Conservation (phyloP, 192 early-diverging fungal species). For the Entophlyctis luteolus region DNA sequence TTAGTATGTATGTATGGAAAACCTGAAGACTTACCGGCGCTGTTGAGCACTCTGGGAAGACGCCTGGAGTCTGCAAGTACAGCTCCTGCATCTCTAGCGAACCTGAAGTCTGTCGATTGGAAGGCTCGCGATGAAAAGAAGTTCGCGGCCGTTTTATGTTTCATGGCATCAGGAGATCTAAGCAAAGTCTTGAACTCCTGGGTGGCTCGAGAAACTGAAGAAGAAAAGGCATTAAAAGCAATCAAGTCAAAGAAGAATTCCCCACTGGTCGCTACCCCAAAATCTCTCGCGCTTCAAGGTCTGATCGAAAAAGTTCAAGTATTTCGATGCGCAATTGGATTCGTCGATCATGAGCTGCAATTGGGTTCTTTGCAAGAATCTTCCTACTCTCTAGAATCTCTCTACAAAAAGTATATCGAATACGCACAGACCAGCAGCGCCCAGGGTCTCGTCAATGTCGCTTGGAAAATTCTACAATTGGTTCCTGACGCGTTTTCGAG, state of each 20-base stretch:
- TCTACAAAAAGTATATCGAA: conserved; percentile 84
- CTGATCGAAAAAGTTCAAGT: conserved; percentile 90
- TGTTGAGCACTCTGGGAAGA: conserved; percentile 39
- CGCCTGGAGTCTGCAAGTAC: conserved; percentile 33
- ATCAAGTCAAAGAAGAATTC: conserved; percentile 46
- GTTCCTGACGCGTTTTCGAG: conserved; percentile 62
- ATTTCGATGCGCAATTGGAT: conserved; percentile 88
- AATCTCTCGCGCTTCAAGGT: conserved; percentile 52
- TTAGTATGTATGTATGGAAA: conserved; percentile 90
- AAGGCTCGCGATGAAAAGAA: conserved; percentile 39
- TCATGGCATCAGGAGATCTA: conserved; percentile 74
- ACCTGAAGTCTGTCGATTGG: conserved; percentile 16
- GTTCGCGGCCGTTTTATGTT: conserved; percentile 74
- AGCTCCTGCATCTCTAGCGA: background rate
- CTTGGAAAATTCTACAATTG: conserved; percentile 72
- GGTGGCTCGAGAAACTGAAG: conserved; percentile 39
- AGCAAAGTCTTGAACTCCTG: conserved; percentile 81
- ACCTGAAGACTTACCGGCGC: conserved; percentile 63
- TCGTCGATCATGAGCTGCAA: conserved; percentile 70
- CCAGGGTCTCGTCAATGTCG: conserved; percentile 75
- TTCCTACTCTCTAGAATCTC: conserved; percentile 51
- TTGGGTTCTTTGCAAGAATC: conserved; percentile 26
- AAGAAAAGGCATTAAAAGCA: conserved; percentile 26
- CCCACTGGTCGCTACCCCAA: conserved; percentile 18
- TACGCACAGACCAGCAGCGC: conserved; percentile 73